Conservation (phyloP, 169 alveolate species). For the Neospora caninum region DNA sequence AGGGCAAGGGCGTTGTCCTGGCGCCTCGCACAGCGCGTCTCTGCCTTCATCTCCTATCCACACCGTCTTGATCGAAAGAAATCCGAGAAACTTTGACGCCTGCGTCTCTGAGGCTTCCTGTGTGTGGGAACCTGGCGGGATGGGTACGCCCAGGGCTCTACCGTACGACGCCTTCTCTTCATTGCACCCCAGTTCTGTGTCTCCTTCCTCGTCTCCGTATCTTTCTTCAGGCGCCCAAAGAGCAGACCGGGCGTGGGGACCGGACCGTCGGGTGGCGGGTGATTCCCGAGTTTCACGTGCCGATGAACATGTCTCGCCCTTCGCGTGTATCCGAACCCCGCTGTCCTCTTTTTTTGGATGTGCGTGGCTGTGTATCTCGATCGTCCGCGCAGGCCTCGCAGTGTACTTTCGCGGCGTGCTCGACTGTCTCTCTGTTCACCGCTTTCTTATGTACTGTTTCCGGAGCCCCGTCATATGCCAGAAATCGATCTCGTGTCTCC, state of each 20-base stretch:
- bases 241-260: background rate
- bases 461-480: background rate
- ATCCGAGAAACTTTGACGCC: too few relatives aligned
- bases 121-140: too few relatives aligned
- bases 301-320: background rate
- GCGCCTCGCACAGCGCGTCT: too few relatives aligned
- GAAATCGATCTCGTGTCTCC: conserved; percentile 14
- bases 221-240: background rate
- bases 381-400: background rate
- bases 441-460: background rate
- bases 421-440: conserved; percentile 9
- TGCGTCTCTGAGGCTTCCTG: too few relatives aligned
- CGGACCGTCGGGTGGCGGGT: background rate
- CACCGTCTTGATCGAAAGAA: too few relatives aligned
- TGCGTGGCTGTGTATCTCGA: background rate
- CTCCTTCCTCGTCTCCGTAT: background rate
- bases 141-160: too few relatives aligned
- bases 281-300: background rate
- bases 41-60: too few relatives aligned
- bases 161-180: too few relatives aligned
- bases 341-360: background rate
- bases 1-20: too few relatives aligned
- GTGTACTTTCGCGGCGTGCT: conserved; percentile 27
- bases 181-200: too few relatives aligned
- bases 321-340: background rate